phyloP scores from a whole-genome alignment of 805 yeast species.

The Candida mattraensis region DNA sequence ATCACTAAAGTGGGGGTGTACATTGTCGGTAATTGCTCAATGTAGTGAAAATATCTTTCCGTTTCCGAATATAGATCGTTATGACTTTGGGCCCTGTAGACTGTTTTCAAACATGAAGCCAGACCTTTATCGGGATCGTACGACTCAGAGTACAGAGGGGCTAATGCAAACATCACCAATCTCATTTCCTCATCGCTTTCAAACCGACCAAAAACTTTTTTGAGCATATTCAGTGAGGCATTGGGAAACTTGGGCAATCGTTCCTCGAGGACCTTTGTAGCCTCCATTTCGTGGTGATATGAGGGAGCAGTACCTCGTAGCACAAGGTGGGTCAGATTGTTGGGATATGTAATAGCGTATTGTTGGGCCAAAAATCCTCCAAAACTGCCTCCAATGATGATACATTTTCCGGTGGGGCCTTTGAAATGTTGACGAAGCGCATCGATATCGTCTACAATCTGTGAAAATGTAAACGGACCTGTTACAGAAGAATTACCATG shows the following conservation, averaged over 20 bases:
- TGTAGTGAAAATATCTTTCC: slow-evolving; percentile 27
- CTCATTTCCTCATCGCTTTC: slow-evolving; percentile 27
- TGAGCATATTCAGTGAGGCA: slow-evolving; percentile 23
- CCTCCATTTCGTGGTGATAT: slow-evolving; percentile 24
- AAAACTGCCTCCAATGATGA: slow-evolving; percentile 28
- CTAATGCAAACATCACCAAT: slow-evolving; percentile 26
- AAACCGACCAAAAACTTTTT: slow-evolving; percentile 25
- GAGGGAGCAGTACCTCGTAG: slow-evolving; percentile 29
- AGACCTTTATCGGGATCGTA: slow-evolving; percentile 24
- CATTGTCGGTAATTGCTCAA: slow-evolving; percentile 12
- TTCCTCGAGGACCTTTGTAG: slow-evolving; percentile 13
- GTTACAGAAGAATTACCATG: slow-evolving; percentile 24
- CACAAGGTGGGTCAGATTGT: slow-evolving; percentile 14
- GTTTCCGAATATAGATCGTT: slow-evolving; percentile 25
- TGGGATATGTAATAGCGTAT: slow-evolving; percentile 25
- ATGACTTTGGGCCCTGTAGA: slow-evolving; percentile 22
- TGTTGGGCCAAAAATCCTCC: slow-evolving; percentile 30
- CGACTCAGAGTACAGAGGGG: slow-evolving; percentile 24
- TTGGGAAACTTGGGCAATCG: slow-evolving; percentile 18
- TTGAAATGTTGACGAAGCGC: slow-evolving; percentile 15
- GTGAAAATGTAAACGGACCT: slow-evolving; percentile 24
- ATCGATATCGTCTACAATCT: slow-evolving; percentile 27
- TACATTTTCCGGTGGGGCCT: slow-evolving; percentile 14
- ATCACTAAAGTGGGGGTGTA: slow-evolving; percentile 21
- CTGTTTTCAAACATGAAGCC: slow-evolving; percentile 15